Base-by-base conservation (phyloP, 176 grass and related monocot species). In the Carex myosuroides region DNA sequence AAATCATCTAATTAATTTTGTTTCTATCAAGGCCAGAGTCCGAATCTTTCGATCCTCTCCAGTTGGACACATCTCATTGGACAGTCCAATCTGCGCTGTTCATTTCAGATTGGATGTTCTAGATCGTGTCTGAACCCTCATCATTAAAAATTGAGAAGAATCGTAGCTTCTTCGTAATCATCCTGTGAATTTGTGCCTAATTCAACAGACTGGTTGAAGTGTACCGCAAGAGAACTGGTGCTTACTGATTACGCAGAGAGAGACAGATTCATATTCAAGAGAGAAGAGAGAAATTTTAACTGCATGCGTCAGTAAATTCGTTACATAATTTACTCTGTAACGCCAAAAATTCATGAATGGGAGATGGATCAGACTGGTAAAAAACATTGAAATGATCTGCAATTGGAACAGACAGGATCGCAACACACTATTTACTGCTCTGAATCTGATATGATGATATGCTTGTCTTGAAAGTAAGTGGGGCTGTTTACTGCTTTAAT, bases 361-460 rank as follows among this genome's bases (percentile, higher is more conserved):
- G 13, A 33, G 26, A 8, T 13, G 52, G 52, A 70, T 17, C 22
- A 78, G 52, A 56, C 24, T 78, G 52, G 48, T 57, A 30, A 35
- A 33, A 33, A 57, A 52, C 52, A 78, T 57, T 78, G 26, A 78
- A 78, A 16, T 22, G 21, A 18, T 78, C 26, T 9, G 24, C 52
- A 78, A 78, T 4, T 57, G 73, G 50, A 18, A 35, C 52, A 26
- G 73, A 78, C 73, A 78, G 52, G 11, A 30, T 56, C 21, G 33
- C 24, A 57, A 33, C 52, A 18, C 73, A 57, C 52, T 55, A 5
- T 30, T 76, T 76, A 55, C 73, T 78, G 52, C 24, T 78, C 44
- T 75, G 46, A 75, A 78, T 78, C 73, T 78, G 26, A 78, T 56
- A 50, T 32, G 1, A 26, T 77, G 17, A 77, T 56, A 77, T 77